phyloP scores from a whole-genome alignment of 1,139 yeast species.

The Candida gigantensis region DNA sequence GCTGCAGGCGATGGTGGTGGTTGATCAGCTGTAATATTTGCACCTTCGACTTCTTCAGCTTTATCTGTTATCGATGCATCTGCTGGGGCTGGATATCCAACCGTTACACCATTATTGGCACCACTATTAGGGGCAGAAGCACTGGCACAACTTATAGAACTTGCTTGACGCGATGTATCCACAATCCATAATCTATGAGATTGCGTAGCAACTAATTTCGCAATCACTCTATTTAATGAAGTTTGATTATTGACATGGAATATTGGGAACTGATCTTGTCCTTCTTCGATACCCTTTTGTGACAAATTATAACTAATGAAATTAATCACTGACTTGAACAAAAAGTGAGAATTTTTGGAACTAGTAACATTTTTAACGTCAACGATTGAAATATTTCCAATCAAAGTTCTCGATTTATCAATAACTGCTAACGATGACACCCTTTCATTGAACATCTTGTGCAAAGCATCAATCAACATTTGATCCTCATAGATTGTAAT shows the following conservation, averaged over 20 bases:
- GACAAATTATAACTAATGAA: constrained; percentile 84
- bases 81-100: constrained; percentile 10
- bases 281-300: constrained; percentile 88
- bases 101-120: constrained; percentile 6
- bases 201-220: constrained; percentile 92
- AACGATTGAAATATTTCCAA: constrained; percentile 92
- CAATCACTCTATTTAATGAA: constrained; percentile 84
- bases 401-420: constrained; percentile 68
- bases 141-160: constrained; percentile 6
- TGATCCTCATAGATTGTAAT: constrained; percentile 84
- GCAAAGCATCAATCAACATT: constrained; percentile 79
- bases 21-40: constrained; percentile 11
- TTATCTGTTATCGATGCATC: constrained; percentile 19
- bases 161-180: constrained; percentile 42
- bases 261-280: constrained; percentile 94
- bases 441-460: constrained; percentile 79
- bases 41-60: constrained; percentile 25
- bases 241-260: constrained; percentile 84
- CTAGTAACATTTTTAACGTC: constrained; percentile 88
- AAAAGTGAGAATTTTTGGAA: constrained; percentile 77
- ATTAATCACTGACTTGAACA: constrained; percentile 81
- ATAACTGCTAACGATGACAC: constrained; percentile 94
- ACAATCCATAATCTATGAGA: constrained; percentile 95
- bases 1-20: constrained; percentile 12
- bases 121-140: constrained; percentile 8